Evolutionary conservation across 2,329 filamentous ascomycete species (phyloP), one percentile per base, ranked within the genome.

Genomic region (Monilinia laxa): DNA sequence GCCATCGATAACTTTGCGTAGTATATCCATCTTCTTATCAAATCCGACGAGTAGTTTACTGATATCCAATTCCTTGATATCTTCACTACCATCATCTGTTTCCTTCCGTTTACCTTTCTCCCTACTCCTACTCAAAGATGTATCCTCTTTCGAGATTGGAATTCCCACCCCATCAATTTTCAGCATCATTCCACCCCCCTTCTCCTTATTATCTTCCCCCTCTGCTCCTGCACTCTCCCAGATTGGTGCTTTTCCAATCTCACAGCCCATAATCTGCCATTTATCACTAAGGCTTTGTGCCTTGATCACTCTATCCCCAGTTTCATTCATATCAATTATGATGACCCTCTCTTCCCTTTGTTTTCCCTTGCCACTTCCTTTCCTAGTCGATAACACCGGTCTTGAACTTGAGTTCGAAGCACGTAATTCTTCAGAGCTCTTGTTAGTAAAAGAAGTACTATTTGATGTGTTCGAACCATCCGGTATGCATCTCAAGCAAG

Each of bases 281-380:
- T 89, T 85, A 0, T 88, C 80, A 11, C 87, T 90, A 16, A 97
- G 80, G 69, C 89, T 93, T 53, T 90, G 87, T 1, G 91, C 90
- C 66, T 86, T 87, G 0, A 85, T 80, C 0, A 98, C 85, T 35
- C 78, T 77, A 77, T 84, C 85, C 5, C 80, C 78, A 10, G 76
- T 73, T 18, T 79, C 77, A 18, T 78, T 77, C 23, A 89, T 77
- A 72, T 89, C 85, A 10, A 89, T 78, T 40, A 89, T 73, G 54
- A 89, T 75, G 49, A 85, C 79, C 59, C 85, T 71, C 25, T 75
- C 73, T 62, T 75, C 73, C n/a, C 68, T 68, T 16, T 64, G 31
- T 59, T 59, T 38, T 5, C n/a, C 59, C 58, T 40, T 65, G 54
- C 31, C n/a, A 23, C 20, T 56, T 68, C 3, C 45, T 31, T 57